A percentile compares a stretch with the other conserved stretches of the same genome.
phyloP scores from a whole-genome alignment of 495 filamentous ascomycete genomes.

The Penicillium lividum region DNA sequence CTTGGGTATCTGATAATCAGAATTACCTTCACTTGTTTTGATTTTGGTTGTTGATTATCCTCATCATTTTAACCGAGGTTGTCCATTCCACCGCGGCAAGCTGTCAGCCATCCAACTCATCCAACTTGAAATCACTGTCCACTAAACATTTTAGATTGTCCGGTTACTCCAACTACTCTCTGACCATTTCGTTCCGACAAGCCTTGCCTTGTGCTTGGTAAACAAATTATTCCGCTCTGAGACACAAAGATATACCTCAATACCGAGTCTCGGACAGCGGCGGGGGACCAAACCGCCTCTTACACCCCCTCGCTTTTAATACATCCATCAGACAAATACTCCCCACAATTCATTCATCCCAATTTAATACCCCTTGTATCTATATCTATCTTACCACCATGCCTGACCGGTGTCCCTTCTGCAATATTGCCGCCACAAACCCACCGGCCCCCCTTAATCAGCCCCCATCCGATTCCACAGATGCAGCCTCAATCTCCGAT shows the following conservation, averaged over 20 bases:
- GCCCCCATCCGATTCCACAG: conserved; percentile 8
- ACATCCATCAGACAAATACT: neutral
- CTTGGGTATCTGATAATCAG: neutral
- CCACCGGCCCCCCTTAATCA: conserved; percentile 36
- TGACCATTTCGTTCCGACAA: neutral
- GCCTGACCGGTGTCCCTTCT: conserved; percentile 36
- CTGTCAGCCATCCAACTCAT: neutral
- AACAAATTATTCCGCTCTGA: neutral
- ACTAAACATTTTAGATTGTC: neutral
- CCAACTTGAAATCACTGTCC: neutral
- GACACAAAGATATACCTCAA: neutral
- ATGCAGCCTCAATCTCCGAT: conserved; percentile 15
- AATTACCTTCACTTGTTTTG: neutral
- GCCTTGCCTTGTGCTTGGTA: neutral
- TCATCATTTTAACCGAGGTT: neutral
- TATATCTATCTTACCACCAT: conserved; percentile 1
- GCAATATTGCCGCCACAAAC: conserved; percentile 43
- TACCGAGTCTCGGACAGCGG: neutral
- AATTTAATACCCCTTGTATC: neutral
- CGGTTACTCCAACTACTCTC: neutral
- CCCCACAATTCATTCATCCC: neutral
- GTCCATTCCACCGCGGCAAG: neutral
- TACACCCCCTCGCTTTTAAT: neutral
- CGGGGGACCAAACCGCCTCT: neutral
- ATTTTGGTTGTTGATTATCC: neutral